Base-by-base conservation (phyloP, 2,329 filamentous ascomycete genomes). In the Sporothrix brasiliensis region DNA sequence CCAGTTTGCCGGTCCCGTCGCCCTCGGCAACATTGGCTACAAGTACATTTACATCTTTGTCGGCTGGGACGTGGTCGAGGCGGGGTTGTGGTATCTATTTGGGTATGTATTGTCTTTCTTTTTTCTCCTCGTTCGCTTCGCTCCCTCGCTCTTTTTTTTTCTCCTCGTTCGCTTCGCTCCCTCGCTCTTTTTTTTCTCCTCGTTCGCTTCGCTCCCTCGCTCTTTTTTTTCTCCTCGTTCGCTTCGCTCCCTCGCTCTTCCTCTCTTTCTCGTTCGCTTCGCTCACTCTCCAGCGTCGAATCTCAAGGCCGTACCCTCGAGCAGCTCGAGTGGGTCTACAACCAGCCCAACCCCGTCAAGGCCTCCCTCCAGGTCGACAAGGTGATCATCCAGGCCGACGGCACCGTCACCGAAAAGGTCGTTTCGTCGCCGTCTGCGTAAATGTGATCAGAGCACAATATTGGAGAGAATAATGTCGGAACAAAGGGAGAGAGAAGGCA, bases 291-390 rank as follows among this genome's bases (percentile, higher is more conserved):
- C 69, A 83, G 83, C 75, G 83, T 84, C 73, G 83, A 85, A 73
- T 81, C 81, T 3, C 82, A 84, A 72, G 83, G 83, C 61, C 82
- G 83, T 54, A 50, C 83, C 3, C 80, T 85, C 30, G 83, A 85
- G 73, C 79, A 84, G 74, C 79, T 85, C 52, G 82, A 84, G 73
- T 83, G 82, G 81, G 81, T 85, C 13, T 85, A 84, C 76, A 76
- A 82, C 74, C 82, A 84, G 74, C 80, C 81, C 34, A 81, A 82
- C 73, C 83, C 83, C 0, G 83, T 85, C 77, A 83, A 83, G 76
- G 83, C 83, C 11, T 85, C 83, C 3, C 78, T 81, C 72, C 78
- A 78, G 61, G 79, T 84, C 73, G 80, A 84, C 74, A 83, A 83
- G 78, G 78, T 85, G 68, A 78, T 85, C 54, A 75, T 85, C 19